Base-by-base conservation (phyloP, 176 grass and related monocot species). In the Aegilops longissima region DNA sequence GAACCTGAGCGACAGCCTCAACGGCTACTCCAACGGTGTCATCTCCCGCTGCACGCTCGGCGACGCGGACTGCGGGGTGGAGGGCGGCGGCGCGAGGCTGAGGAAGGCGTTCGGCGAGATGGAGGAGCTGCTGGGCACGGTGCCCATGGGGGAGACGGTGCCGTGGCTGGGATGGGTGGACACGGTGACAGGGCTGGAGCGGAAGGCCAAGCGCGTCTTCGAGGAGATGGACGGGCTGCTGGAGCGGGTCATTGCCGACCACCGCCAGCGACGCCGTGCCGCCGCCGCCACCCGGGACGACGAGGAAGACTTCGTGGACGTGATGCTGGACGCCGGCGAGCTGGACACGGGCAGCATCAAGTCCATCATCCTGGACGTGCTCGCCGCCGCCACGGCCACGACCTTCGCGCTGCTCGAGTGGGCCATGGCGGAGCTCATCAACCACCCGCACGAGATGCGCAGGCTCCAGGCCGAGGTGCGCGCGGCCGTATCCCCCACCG, bases 121-220 rank as follows among this genome's bases (percentile, higher is more conserved):
- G 29, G 80, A 81, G 27, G 89, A 27, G 76, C 76, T 94, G 0
- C 83, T 94, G 0, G 87, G 86, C 0, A 80, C 84, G 17, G 75
- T 18, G 6, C 61, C 78, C 5, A 13, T 91, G 29, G 61, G 62
- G 16, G 83, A 94, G 77, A 33, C 91, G 31, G 80, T 89, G 80
- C 92, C 89, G 20, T 88, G 86, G 73, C 86, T 89, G 61, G 61
- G 44, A 7, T 94, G 92, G 92, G 47, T 94, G 27, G 89, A 90
- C 68, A 52, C 12, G 35, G 5, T 91, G 56, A 89, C 5, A 10
- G 69, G 92, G 2, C n/a, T 29, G 12, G 78, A 94, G 24, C 80
- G 36, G 31, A 92, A 13, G 89, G 45, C 35, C 4, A 11, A 4
- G 34, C 80, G 84, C 44, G 80, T 61, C 25, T 66, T 51, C 45